Evolutionary conservation across 2,329 filamentous ascomycete genomes (phyloP), one percentile per base, ranked within the genome.

Genomic region (Sclerotinia glacialis): DNA sequence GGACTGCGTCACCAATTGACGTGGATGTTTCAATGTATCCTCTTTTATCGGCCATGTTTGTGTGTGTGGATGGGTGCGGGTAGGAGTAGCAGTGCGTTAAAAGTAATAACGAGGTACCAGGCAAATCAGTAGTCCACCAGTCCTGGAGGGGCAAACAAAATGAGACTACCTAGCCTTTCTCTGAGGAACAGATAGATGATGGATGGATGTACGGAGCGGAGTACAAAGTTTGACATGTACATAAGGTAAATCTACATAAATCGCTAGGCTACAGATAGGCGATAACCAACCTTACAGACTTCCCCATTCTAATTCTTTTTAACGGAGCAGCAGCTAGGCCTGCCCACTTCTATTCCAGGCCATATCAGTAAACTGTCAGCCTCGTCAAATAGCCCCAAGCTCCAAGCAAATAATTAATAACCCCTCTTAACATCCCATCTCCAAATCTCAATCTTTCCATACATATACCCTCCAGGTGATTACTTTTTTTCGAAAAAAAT

Each of bases 371-470:
- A 40, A 37, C 16, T 58, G 31, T 46, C 56, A 55, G 56, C 42
- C 56, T 46, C 55, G 55, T 58, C 55, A 46, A 46, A 58, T 28
- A 42, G 23, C 37, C n/a, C 28, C 37, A 44, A 58, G 54, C 54
- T 58, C 26, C 14, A 26, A 46, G 26, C 26, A 34, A 49, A 60
- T 37, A 37, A 12, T 60, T 21, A 49, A 60, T 23, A 60, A 60
- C 58, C 58, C 58, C 58, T 60, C 58, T 60, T 56, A 42, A 34
- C 23, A 42, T 26, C 16, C 26, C 53, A 42, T 40, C 44, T 26
- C 26, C 44, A 49, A 26, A 7, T 37, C 26, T 26, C 44, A 60
- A 60, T 47, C 56, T 37, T 49, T 60, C 7, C 28, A 40, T 4
- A 34, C 28, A 40, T 4, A 34, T 23, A 34, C 34, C 34, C 34